Base-by-base conservation (phyloP, 1,284 basidiomycete genomes). In the Coriolopsis trogii region DNA sequence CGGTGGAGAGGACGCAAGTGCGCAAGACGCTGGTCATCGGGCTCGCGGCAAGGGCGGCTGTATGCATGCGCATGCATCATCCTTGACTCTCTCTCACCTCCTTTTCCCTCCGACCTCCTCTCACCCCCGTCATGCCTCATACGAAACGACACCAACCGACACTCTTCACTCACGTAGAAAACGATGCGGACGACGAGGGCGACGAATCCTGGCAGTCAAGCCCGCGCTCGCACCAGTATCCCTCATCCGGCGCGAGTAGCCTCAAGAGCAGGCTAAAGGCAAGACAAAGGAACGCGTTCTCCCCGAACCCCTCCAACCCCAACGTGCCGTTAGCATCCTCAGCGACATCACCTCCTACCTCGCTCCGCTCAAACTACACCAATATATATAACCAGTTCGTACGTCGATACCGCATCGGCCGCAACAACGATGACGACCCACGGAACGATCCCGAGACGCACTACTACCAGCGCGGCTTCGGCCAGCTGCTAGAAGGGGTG, bases 331-430 rank as follows among this genome's bases (percentile, higher is more conserved):
- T 49, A n/a, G 58, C 70, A 43, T 68, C 72, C 38, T 62, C 69
- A 16, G 56, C 72, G 15, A 39, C 60, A 0, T 51, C 54, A 10
- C 59, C 56, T 30, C 55, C 61, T n/a, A 46, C 63, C 25, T 62
- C 67, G 34, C 62, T 63, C 31, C 68, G 67, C 44, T 70, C 74
- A 28, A 80, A 79, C 56, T 82, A 85, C 65, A 75, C 84, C 13
- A 82, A 87, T 63, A 78, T 88, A 25, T 91, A 91, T 69, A 83
- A 85, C 24, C 87, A 89, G 64, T 91, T 91, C 66, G 80, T 91
- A 36, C 81, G 79, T 57, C 76, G 87, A 34, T 91, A 91, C 69
- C 79, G 87, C 63, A 80, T 78, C 13, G 78, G 79, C 53, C 72
- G 78, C 21, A 78, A 73, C 33, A 71, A 78, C 44, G 76, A 80